Evolutionary conservation across 257 asterid genomes (phyloP), one percentile per base, ranked within the genome.

Genomic region (Solanum clarkiae): DNA sequence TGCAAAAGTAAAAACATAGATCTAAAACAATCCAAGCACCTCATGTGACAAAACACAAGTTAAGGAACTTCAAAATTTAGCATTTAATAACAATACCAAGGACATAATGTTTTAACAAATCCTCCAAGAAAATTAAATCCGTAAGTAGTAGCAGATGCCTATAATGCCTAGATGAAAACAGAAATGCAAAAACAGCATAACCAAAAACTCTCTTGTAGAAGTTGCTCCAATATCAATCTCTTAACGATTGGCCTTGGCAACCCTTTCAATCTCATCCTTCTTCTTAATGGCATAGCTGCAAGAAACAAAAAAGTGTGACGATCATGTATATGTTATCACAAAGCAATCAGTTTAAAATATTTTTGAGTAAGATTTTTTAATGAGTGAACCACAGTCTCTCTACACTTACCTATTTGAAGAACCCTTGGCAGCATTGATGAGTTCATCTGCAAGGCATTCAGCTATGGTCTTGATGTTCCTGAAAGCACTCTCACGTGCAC

Each of bases 261-360:
- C 98, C 88, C 97, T 92, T 90, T 94, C 98, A 85, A 94, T 93
- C 93, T 94, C 97, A 13, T 94, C 97, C 84, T 95, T 95, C 97
- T 93, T 95, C 87, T 95, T 95, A 7, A 95, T 95, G 12, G 98
- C 98, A 85, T 93, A 95, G 92, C 98, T 95, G 94, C 88, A 29
- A 80, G n/a, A 5, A 5, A n/a, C 36, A 26, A 12, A 12, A 42
- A 2, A 0, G 26, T 9, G 40, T 12, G 7, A 11, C 22, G 15
- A 32, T 32, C 47, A 32, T 32, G 45, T 29, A 66, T 13, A 29
- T 2, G 3, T 14, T 14, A 65, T 1, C 17, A 26, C 11, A 6
- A 12, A 26, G 71, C 18, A 24, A 11, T 10, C 4, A 36, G 15
- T 9, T 40, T 4, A 5, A 36, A 16, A 32, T 29, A 66, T 66